A percentile compares a stretch with the other conserved stretches of the same genome.
These are phyloP conservation scores for Ilex asprella DNA, from an alignment of 257 asterid genomes.

Conservation along the genomic window DNA sequence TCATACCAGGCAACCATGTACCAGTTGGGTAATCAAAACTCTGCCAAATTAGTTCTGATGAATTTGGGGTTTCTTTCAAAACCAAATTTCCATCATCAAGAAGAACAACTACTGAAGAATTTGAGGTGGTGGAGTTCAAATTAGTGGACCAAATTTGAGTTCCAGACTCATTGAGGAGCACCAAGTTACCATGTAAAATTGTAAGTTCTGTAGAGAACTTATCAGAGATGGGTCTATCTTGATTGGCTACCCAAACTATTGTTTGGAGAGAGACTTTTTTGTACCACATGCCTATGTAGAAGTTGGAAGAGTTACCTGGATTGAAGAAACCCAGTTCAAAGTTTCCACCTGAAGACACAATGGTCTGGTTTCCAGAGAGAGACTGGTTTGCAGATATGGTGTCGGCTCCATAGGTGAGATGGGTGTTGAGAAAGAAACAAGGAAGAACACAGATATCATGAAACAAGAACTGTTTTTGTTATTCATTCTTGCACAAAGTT, in stretches of 20 bases:
- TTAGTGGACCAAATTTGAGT: constrained; percentile 51
- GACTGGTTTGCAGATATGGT: constrained; percentile 27
- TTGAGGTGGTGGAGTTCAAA: constrained; percentile 19
- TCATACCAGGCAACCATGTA: constrained; percentile 74
- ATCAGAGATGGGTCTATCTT: constrained; percentile 27
- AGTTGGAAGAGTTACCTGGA: constrained; percentile 23
- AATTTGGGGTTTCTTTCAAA: constrained; percentile 20
- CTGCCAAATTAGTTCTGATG: constrained; percentile 38
- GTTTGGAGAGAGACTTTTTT: constrained; percentile 12
- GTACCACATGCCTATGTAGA: constrained; percentile 40
- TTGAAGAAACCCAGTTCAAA: constrained; percentile 39
- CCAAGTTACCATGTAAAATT: constrained; percentile 27
- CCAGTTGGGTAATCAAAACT: constrained; percentile 49
- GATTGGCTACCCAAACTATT: constrained; percentile 44
- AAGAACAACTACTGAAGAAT: constrained; percentile 44
- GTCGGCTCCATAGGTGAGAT: constrained; percentile 26
- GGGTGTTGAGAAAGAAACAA: constrained; percentile 11
- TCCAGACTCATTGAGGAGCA: constrained; percentile 28
- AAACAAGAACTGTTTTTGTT: background rate
- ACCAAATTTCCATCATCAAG: constrained; percentile 58
- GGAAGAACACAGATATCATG: constrained; percentile 2
- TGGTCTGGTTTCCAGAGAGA: constrained; percentile 31
- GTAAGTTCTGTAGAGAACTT: constrained; percentile 19
- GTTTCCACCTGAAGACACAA: constrained; percentile 23
- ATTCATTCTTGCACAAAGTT: constrained; percentile 18